phyloP scores from a whole-genome alignment of 805 yeast genomes.

The Kuraishia cidri region DNA sequence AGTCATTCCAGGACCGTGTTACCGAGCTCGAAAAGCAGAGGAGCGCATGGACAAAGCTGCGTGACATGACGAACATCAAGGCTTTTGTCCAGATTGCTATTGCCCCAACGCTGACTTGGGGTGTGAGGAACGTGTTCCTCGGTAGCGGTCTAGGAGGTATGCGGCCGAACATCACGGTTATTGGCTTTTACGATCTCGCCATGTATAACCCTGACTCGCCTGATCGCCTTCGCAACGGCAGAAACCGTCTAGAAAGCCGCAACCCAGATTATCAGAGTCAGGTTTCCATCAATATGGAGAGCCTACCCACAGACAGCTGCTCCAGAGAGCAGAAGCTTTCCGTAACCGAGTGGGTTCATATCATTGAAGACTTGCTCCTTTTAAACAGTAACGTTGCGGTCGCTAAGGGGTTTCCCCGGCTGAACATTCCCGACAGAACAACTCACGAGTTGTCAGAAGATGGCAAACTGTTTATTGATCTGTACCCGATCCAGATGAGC shows the following conservation, averaged over 20 bases:
- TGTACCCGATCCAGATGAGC: slow-evolving; percentile 96
- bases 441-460: slow-evolving; percentile 19
- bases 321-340: slow-evolving; percentile 61
- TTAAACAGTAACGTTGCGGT: slow-evolving; percentile 91
- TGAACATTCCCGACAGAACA: slow-evolving; percentile 51
- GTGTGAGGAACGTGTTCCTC: slow-evolving; percentile 81
- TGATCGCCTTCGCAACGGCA: background rate
- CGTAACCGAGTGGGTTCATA: slow-evolving; percentile 82
- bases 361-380: slow-evolving; percentile 80
- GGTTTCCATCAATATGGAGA: slow-evolving; percentile 10
- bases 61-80: slow-evolving; percentile 73
- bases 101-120: slow-evolving; percentile 89
- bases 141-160: slow-evolving; percentile 98
- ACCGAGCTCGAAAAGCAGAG: slow-evolving; percentile 66
- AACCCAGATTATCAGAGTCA: slow-evolving; percentile 13
- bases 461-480: slow-evolving; percentile 57
- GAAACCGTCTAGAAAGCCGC: slow-evolving; percentile 13
- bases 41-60: slow-evolving; percentile 73
- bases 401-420: slow-evolving; percentile 73
- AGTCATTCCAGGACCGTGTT: slow-evolving; percentile 52
- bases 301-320: slow-evolving; percentile 64
- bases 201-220: slow-evolving; percentile 5
- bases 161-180: slow-evolving; percentile 91
- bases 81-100: slow-evolving; percentile 92
- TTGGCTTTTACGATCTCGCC: slow-evolving; percentile 75